Evolutionary conservation across 2,329 filamentous ascomycete genomes (phyloP).

Genomic region (Talaromyces pinophilus): DNA sequence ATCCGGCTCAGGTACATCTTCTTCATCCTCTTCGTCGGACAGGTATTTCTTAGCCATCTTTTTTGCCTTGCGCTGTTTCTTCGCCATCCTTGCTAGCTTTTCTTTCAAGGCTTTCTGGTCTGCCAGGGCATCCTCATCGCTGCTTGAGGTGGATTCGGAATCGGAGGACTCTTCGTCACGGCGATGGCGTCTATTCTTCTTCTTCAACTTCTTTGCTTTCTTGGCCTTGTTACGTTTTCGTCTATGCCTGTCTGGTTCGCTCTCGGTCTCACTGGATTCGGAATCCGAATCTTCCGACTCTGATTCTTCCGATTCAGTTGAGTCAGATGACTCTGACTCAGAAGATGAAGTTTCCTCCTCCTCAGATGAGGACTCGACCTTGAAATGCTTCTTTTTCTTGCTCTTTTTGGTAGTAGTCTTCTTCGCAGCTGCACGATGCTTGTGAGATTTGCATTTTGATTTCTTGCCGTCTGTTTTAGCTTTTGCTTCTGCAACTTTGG

Average conservation of each 20-base stretch:
- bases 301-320: slow-evolving; percentile 16
- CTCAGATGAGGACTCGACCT: slow-evolving; percentile 17
- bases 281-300: slow-evolving; percentile 7
- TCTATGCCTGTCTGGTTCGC: slow-evolving; percentile 38
- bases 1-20: slow-evolving; percentile 35
- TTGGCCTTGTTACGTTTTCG: slow-evolving; percentile 40
- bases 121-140: slow-evolving; percentile 29
- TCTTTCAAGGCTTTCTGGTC: slow-evolving; percentile 39
- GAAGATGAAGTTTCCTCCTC: slow-evolving; percentile 16
- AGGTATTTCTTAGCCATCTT: slow-evolving; percentile 35
- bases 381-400: slow-evolving; percentile 22
- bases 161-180: slow-evolving; percentile 35
- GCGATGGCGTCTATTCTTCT: slow-evolving; percentile 37
- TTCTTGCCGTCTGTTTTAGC: slow-evolving; percentile 18
- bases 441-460: slow-evolving; percentile 18
- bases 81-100: slow-evolving; percentile 22
- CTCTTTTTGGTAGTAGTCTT: slow-evolving; percentile 11
- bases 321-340: slow-evolving; percentile 12
- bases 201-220: slow-evolving; percentile 36
- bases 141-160: slow-evolving; percentile 31
- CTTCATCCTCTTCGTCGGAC: slow-evolving; percentile 36
- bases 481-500: slow-evolving; percentile 8
- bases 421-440: slow-evolving; percentile 14
- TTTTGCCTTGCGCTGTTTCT: slow-evolving; percentile 38
- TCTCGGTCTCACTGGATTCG: slow-evolving; percentile 26